A percentile compares a stretch with the other conserved stretches of the same genome.
Evolutionary conservation across 192 early-diverging fungal species (phyloP).

Genomic region (Entomortierella parvispora): DNA sequence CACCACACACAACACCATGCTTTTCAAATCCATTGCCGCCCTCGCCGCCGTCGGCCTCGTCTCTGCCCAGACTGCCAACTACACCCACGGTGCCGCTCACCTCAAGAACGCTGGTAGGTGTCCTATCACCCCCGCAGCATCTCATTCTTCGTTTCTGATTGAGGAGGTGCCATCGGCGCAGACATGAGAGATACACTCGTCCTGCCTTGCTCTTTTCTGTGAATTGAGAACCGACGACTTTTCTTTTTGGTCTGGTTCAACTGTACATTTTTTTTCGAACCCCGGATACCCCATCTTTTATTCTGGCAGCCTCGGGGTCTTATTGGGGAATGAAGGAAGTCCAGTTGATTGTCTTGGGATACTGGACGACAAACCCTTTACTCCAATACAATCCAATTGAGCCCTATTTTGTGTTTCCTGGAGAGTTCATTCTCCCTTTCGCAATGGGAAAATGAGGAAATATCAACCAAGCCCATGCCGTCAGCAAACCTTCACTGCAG

Average conservation of each 20-base stretch:
- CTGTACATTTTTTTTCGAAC: slow-evolving; percentile 3
- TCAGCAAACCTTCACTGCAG: too few species aligned
- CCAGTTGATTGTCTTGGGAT: too few species aligned
- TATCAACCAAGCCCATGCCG: too few species aligned
- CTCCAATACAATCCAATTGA: too few species aligned
- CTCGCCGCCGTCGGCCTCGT: slow-evolving; percentile 43
- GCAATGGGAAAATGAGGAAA: neutral
- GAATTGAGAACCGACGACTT: neutral
- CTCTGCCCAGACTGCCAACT: slow-evolving; percentile 31
- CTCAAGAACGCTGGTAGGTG: slow-evolving; percentile 34
- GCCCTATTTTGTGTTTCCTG: too few species aligned
- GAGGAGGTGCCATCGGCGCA: neutral
- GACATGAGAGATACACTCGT: too few species aligned
- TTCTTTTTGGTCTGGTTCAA: neutral
- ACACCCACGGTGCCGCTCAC: slow-evolving; percentile 30
- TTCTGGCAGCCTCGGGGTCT: too few species aligned
- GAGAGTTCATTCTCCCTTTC: neutral
- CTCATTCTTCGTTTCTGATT: neutral
- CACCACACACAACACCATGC: slow-evolving; percentile 36
- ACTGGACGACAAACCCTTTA: too few species aligned
- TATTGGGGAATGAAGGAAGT: too few species aligned
- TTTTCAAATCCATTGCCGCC: slow-evolving; percentile 43
- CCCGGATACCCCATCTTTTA: too few species aligned
- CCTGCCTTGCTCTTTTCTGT: too few species aligned
- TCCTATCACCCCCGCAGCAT: neutral